Conservation (phyloP, 805 yeast genomes). For the Schizosaccharomyces osmophilus region DNA sequence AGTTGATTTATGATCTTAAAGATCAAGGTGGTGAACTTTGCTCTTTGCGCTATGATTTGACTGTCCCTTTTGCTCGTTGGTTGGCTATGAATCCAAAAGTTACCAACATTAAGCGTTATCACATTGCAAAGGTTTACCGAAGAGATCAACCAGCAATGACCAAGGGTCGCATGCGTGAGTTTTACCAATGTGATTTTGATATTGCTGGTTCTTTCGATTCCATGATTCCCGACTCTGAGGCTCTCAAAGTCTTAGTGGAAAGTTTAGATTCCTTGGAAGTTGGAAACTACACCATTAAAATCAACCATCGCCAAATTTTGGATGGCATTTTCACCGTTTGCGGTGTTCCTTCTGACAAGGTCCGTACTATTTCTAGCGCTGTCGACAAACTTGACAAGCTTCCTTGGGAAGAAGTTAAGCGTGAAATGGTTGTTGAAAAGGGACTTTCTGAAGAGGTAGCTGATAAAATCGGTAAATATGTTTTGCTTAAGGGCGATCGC, state of each 20-base stretch:
- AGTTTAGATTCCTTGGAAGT: slow-evolving; percentile 70
- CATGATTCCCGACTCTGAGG: slow-evolving; percentile 93
- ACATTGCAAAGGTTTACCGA: slow-evolving; percentile 93
- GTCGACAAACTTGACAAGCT: slow-evolving; percentile 88
- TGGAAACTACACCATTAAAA: slow-evolving; percentile 65
- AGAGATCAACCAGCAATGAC: slow-evolving; percentile 99
- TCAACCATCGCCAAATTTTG: slow-evolving; percentile 83
- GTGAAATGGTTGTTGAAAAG: slow-evolving; percentile 80
- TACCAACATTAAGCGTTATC: slow-evolving; percentile 74
- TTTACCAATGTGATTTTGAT: slow-evolving; percentile 96
- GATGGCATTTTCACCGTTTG: slow-evolving; percentile 90
- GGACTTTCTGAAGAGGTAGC: slow-evolving; percentile 79
- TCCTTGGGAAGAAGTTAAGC: slow-evolving; percentile 86
- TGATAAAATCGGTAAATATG: slow-evolving; percentile 76
- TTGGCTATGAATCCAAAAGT: slow-evolving; percentile 80
- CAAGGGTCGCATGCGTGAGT: slow-evolving; percentile 98
- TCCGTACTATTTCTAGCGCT: slow-evolving; percentile 77
- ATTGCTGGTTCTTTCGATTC: slow-evolving; percentile 78
- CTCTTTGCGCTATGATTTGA: slow-evolving; percentile 81
- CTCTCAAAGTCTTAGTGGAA: slow-evolving; percentile 55
- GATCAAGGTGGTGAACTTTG: slow-evolving; percentile 98
- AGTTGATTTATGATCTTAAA: slow-evolving; percentile 79
- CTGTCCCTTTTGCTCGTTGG: slow-evolving; percentile 94
- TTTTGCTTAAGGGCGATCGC: slow-evolving; percentile 48
- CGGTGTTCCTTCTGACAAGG: slow-evolving; percentile 85